These are phyloP conservation scores for Umbelopsis sp. DNA, from an alignment of 192 early-diverging fungal genomes.

Conservation along the genomic window DNA sequence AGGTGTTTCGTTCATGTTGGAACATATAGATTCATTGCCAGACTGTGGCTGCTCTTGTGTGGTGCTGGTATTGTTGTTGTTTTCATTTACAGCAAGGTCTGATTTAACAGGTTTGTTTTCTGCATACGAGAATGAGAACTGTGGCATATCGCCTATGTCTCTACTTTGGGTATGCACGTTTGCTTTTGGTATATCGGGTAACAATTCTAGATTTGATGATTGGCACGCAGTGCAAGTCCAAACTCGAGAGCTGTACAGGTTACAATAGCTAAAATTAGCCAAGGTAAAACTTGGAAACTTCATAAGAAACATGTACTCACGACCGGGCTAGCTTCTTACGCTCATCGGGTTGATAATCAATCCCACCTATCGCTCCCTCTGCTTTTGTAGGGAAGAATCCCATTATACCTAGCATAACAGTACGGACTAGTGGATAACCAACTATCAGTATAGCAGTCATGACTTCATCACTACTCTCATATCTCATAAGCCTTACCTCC, in stretches of 20 bases:
- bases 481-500: slow-evolving; percentile 58
- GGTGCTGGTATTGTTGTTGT: neutral
- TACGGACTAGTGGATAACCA: slow-evolving; percentile 58
- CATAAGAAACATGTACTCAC: slow-evolving; percentile 31
- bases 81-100: neutral
- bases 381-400: slow-evolving; percentile 89
- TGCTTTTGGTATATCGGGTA: slow-evolving; percentile 33
- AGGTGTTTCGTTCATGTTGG: neutral
- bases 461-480: slow-evolving; percentile 1
- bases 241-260: slow-evolving; percentile 33
- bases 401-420: slow-evolving; percentile 84
- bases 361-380: slow-evolving; percentile 78
- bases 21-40: neutral
- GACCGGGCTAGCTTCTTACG: slow-evolving; percentile 59
- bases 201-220: slow-evolving; percentile 31
- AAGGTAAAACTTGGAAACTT: neutral
- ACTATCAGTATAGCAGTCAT: too few relatives aligned
- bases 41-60: neutral
- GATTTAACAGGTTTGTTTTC: neutral
- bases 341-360: slow-evolving; percentile 72
- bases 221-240: slow-evolving; percentile 42
- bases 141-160: neutral
- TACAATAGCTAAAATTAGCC: neutral
- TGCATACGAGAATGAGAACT: neutral
- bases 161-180: neutral